A percentile compares a stretch with the other conserved stretches of the same genome.
phyloP scores from a whole-genome alignment of 176 grass and related monocot species.

The Oryza nivara region DNA sequence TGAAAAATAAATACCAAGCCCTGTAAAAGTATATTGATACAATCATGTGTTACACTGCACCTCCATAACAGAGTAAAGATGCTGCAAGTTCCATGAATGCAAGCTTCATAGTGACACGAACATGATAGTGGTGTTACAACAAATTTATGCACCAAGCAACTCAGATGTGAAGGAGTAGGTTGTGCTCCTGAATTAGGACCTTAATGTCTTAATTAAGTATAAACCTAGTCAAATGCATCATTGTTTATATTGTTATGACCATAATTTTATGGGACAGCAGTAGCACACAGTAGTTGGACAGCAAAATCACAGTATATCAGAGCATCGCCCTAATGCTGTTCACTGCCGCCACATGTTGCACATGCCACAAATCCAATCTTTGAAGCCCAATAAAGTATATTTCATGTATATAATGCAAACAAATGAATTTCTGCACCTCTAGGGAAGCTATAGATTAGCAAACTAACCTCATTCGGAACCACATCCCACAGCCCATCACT shows the following conservation, averaged over 20 bases:
- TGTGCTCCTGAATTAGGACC: not conserved
- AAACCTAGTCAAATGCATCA: not conserved
- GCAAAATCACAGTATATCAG: not conserved
- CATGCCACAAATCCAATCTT: conserved; percentile 5
- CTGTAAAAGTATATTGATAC: not conserved
- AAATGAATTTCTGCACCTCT: not conserved
- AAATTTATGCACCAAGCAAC: conserved; percentile 2
- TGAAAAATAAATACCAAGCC: not conserved
- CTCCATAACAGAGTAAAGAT: not conserved
- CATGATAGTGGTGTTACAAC: not conserved
- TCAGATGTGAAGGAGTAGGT: not conserved
- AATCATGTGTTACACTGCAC: not conserved
- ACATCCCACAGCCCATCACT: conserved; percentile 93
- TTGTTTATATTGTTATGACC: not conserved
- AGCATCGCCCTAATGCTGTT: not conserved
- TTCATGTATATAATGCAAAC: conserved; percentile 1
- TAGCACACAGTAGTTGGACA: not conserved
- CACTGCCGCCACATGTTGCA: not conserved
- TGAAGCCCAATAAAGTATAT: not conserved
- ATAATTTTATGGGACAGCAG: not conserved
- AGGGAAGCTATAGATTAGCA: conserved; percentile 1
- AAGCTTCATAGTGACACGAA: not conserved
- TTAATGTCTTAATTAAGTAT: not conserved
- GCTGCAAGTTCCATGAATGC: not conserved
- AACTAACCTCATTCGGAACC: conserved; percentile 82